These are phyloP conservation scores for Lactifluus volemus DNA, from an alignment of 768 basidiomycete genomes.

Conservation along the genomic window DNA sequence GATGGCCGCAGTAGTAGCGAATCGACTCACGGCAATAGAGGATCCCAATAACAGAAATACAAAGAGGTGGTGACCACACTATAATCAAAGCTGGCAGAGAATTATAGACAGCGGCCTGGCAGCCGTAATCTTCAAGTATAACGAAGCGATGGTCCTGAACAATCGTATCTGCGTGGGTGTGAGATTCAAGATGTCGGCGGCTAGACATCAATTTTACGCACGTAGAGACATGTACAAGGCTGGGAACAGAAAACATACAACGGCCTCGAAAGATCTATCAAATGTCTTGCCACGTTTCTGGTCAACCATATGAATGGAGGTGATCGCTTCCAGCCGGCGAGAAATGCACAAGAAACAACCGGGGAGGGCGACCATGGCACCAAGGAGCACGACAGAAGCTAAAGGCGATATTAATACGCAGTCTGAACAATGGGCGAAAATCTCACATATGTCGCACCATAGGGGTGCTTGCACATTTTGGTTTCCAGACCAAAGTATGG, in stretches of 20 bases:
- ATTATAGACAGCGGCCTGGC: constrained; percentile 17
- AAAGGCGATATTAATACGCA: neutral
- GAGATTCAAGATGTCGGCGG: neutral
- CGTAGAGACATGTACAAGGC: constrained; percentile 17
- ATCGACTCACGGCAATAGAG: constrained; percentile 16
- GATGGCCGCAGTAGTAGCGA: neutral
- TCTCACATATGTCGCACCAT: constrained; percentile 36
- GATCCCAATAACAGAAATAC: constrained; percentile 9
- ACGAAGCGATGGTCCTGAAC: constrained; percentile 19
- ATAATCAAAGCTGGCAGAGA: constrained; percentile 15
- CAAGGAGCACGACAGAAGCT: constrained; percentile 18
- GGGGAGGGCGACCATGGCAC: constrained; percentile 19
- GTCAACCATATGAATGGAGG: neutral
- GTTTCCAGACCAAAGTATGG: constrained; percentile 29
- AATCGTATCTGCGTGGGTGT: constrained; percentile 11
- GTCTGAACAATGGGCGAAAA: neutral
- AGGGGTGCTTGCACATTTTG: constrained; percentile 22
- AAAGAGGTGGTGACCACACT: constrained; percentile 19
- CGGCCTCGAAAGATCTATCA: constrained; percentile 1
- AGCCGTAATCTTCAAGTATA: constrained; percentile 17
- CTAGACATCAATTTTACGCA: neutral
- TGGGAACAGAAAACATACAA: constrained; percentile 13
- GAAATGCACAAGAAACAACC: constrained; percentile 16
- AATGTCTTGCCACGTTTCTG: neutral
- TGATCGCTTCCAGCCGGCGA: constrained; percentile 16